phyloP scores from a whole-genome alignment of 805 yeast genomes.

The Candida vartiovaarae region DNA sequence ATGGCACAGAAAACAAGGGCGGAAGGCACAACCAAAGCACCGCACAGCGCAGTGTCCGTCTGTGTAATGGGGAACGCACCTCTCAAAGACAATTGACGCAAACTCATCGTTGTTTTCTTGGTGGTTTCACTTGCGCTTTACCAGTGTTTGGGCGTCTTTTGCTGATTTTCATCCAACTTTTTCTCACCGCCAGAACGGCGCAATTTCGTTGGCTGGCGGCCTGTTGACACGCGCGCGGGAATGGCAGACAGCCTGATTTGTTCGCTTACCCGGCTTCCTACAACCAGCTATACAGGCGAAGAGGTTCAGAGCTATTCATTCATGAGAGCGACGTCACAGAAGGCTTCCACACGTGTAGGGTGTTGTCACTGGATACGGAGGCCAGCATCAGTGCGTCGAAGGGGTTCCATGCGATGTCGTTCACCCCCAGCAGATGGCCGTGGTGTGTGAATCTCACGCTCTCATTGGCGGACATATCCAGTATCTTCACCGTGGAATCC shows the following conservation, averaged over 20 bases:
- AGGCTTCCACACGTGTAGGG: constrained; percentile 85
- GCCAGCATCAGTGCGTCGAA: constrained; percentile 65
- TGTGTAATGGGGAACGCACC: constrained; percentile 14
- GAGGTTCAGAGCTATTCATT: not conserved
- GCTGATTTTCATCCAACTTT: not conserved
- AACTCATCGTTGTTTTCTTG: constrained; percentile 1
- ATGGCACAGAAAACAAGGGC: too few species aligned
- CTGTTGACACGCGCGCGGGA: not conserved
- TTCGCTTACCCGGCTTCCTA: not conserved
- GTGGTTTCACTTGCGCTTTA: not conserved
- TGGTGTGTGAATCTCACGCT: constrained; percentile 59
- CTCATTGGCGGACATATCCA: constrained; percentile 38
- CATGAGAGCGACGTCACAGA: constrained; percentile 13
- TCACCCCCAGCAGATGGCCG: constrained; percentile 85
- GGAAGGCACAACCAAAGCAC: too few species aligned
- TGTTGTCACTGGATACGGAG: constrained; percentile 78
- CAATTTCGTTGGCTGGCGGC: constrained; percentile 4
- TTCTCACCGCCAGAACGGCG: constrained; percentile 1
- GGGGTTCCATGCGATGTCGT: constrained; percentile 78
- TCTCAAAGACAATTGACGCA: constrained; percentile 25
- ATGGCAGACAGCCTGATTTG: too few species aligned
- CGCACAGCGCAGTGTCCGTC: too few species aligned
- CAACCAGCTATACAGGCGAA: not conserved
- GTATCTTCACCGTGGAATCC: constrained; percentile 55
- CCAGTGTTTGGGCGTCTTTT: not conserved